phyloP scores from a whole-genome alignment of 805 yeast genomes.

The Ogataea ganodermae region DNA sequence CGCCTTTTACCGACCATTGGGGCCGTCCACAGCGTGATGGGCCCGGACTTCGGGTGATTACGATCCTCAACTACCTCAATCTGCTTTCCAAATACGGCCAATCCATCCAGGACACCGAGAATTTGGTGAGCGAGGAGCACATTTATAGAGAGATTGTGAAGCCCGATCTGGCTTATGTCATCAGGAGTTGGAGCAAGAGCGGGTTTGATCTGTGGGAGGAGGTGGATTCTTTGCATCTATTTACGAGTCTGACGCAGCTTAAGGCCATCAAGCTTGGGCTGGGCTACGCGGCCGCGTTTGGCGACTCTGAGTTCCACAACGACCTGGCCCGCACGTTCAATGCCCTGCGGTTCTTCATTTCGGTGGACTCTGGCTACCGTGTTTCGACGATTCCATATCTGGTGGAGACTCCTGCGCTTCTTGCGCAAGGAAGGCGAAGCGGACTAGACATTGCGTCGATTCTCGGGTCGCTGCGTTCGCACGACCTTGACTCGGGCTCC shows the following conservation, averaged over 20 bases:
- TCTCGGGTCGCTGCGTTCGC: constrained; percentile 48
- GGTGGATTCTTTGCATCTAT: constrained; percentile 70
- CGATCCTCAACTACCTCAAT: constrained; percentile 58
- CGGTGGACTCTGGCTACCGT: constrained; percentile 44
- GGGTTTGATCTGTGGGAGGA: constrained; percentile 98
- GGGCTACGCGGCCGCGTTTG: constrained; percentile 36
- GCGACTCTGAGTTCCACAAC: constrained; percentile 32
- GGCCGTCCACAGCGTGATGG: constrained; percentile 98
- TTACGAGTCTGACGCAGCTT: constrained; percentile 74
- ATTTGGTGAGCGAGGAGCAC: constrained; percentile 34
- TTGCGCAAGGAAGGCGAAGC: constrained; percentile 44
- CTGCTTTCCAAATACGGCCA: constrained; percentile 38
- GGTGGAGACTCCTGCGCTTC: constrained; percentile 64
- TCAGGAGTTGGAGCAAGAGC: constrained; percentile 57
- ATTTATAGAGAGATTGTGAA: constrained; percentile 56
- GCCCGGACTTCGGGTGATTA: constrained; percentile 76
- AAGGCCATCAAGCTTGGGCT: constrained; percentile 66
- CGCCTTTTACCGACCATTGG: constrained; percentile 69
- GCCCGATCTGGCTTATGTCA: constrained; percentile 69
- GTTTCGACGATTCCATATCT: constrained; percentile 50
- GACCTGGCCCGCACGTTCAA: constrained; percentile 35
- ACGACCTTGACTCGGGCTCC: constrained; percentile 38
- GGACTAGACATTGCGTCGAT: constrained; percentile 83
- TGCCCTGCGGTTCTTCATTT: constrained; percentile 41
- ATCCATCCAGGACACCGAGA: constrained; percentile 29